A percentile compares a stretch with the other conserved stretches of the same genome.
phyloP scores from a whole-genome alignment of 2,329 filamentous ascomycete species.

The Ceratocystiopsis sp. region DNA sequence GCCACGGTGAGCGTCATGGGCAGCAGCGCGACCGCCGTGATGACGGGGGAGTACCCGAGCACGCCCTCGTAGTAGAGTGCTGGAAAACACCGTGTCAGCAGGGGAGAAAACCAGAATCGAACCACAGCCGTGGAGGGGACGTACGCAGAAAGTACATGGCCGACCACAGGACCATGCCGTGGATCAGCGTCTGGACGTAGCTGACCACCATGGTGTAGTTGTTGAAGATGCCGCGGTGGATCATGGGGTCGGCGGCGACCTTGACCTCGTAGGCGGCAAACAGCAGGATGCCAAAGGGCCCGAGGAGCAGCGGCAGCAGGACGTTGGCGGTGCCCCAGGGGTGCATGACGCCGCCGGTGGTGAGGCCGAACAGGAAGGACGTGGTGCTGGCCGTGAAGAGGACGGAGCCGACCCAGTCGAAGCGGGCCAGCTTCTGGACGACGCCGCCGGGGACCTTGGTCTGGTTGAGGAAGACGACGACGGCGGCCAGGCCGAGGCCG shows the following conservation, averaged over 20 bases:
- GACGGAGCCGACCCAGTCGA: slow-evolving; percentile 27
- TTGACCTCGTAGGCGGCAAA: slow-evolving; percentile 8
- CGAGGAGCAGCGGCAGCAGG: slow-evolving; percentile 25
- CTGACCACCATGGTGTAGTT: slow-evolving; percentile 15
- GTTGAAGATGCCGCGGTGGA: slow-evolving; percentile 27
- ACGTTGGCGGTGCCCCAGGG: slow-evolving; percentile 24
- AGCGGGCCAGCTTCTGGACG: slow-evolving; percentile 16
- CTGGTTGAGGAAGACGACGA: slow-evolving; percentile 19
- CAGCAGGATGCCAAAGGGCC: slow-evolving; percentile 17
- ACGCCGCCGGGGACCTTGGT: slow-evolving; percentile 17
- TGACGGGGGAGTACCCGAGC: slow-evolving; percentile 14
- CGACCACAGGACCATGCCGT: slow-evolving; percentile 38
- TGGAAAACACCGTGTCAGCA: background rate
- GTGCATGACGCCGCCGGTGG: slow-evolving; percentile 24
- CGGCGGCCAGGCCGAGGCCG: slow-evolving; percentile 9
- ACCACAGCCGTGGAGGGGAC: slow-evolving; percentile 24
- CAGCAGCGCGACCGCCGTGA: slow-evolving; percentile 16
- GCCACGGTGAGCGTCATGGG: slow-evolving; percentile 12
- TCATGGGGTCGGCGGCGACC: slow-evolving; percentile 15
- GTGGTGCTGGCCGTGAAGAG: slow-evolving; percentile 23
- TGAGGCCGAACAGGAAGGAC: slow-evolving; percentile 25
- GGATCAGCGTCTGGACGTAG: slow-evolving; percentile 32
- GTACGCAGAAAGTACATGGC: slow-evolving; percentile 33
- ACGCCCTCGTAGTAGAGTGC: slow-evolving; percentile 16
- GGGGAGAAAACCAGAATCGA: slow-evolving; percentile 20